Base-by-base conservation (phyloP, 2,329 filamentous ascomycete genomes). In the Sphaerulina populicola region DNA sequence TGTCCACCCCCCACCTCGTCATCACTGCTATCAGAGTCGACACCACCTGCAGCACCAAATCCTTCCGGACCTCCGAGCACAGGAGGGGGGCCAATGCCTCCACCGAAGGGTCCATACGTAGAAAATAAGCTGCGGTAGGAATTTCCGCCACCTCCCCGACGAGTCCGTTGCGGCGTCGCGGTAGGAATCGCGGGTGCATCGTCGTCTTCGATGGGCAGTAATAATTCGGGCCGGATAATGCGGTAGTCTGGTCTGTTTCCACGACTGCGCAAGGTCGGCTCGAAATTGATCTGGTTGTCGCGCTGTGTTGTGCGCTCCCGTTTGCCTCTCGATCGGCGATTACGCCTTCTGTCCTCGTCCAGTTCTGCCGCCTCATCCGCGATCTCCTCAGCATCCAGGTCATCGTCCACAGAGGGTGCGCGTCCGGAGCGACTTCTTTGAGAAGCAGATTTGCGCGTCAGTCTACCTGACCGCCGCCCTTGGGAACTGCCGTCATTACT, bases 21-120 rank as follows among this genome's bases (percentile, higher is more conserved):
- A 62, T 98, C 93, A 66, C 93, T 98, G 68, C 89, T 96, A 66
- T 98, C 93, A 5, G 91, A 95, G 62, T 97, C 93, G 7, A 83
- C 86, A 47, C 85, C 87, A 27, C 84, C 89, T 54, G 81, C 80
- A 18, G 86, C 86, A 10, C 80, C 85, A 39, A 81, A 81, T 50
- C 83, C 85, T 74, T 83, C 86, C 4, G 86, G 83, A 1, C 87
- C 88, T 54, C 76, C 82, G 49, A 91, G 78, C 10, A 93, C 75
- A 12, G 88, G 80, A 30, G 82, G 78, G 38, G 77, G 78, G 33
- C 87, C 87, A 39, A 83, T 82, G 41, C 86, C 86, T 38, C 93
- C 89, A 52, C 89, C 93, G 68, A 98, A 97, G 2, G 93, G 93
- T 7, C 93, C 93, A 65, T 85, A 88, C 0, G 89, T 94, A 18